phyloP scores from a whole-genome alignment of 306 rosid genomes.

The Mimosa pudica region DNA sequence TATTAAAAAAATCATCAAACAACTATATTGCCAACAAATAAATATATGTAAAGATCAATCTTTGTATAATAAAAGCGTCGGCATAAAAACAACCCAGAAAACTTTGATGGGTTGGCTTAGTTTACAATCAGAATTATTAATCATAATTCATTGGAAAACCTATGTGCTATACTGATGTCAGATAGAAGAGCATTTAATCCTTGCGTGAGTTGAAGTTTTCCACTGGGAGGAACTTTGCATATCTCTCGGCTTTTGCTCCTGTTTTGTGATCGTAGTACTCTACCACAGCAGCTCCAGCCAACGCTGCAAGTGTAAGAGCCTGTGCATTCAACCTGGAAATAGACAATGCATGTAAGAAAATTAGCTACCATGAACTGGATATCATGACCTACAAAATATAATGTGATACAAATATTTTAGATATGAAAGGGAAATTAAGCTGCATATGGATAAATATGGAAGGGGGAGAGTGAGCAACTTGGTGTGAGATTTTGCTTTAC shows the following conservation, averaged over 20 bases:
- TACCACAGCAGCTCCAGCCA: constrained; percentile 85
- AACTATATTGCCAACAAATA: not conserved
- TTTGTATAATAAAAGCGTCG: not conserved
- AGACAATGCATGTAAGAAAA: not conserved
- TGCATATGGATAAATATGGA: not conserved
- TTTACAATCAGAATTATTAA: constrained; percentile 5
- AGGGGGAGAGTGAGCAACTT: not conserved
- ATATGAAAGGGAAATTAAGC: constrained; percentile 8
- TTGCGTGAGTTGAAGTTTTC: constrained; percentile 47
- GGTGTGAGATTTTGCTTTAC: not conserved
- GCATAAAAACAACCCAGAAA: constrained; percentile 2
- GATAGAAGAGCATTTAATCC: constrained; percentile 30
- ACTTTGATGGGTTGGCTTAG: constrained; percentile 9
- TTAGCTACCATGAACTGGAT: constrained; percentile 12
- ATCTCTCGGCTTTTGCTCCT: constrained; percentile 48
- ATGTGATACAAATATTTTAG: not conserved
- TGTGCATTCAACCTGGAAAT: constrained; percentile 87
- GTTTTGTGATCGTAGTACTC: constrained; percentile 74
- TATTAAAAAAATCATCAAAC: not conserved
- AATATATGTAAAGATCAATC: not conserved
- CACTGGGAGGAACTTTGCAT: constrained; percentile 47
- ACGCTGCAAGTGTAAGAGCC: constrained; percentile 88
- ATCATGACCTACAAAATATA: constrained; percentile 48
- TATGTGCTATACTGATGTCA: not conserved
- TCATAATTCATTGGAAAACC: constrained; percentile 13